Evolutionary conservation across 1,139 yeast genomes (phyloP).

Genomic region (Blastobotrys persicus): DNA sequence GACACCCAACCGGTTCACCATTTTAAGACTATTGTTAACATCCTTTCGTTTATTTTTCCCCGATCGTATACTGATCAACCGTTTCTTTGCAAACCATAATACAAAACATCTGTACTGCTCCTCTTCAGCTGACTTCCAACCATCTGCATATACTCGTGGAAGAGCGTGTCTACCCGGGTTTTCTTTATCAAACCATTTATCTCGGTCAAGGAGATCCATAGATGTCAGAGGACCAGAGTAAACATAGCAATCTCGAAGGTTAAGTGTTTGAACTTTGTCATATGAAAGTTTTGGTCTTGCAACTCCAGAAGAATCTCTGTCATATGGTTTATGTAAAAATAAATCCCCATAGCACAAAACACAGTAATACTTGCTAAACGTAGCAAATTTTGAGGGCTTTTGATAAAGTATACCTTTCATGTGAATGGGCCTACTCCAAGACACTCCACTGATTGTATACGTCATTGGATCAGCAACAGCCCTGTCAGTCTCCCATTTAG

Average conservation of each 20-base stretch:
- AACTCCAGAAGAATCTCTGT: constrained; percentile 40
- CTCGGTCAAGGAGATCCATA: constrained; percentile 53
- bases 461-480: constrained; percentile 54
- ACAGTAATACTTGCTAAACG: constrained; percentile 59
- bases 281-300: constrained; percentile 26
- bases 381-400: constrained; percentile 66
- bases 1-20: constrained; percentile 54
- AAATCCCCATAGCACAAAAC: constrained; percentile 70
- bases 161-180: constrained; percentile 57
- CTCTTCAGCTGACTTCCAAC: constrained; percentile 80
- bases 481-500: constrained; percentile 53
- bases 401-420: constrained; percentile 62
- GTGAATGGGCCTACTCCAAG: constrained; percentile 59
- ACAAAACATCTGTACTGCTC: constrained; percentile 74
- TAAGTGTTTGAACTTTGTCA: constrained; percentile 39
- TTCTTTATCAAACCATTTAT: constrained; percentile 44
- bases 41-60: constrained; percentile 18
- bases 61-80: constrained; percentile 29
- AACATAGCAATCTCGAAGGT: constrained; percentile 65
- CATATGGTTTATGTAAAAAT: constrained; percentile 46
- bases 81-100: constrained; percentile 73
- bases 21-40: constrained; percentile 17
- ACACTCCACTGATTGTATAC: constrained; percentile 54
- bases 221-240: constrained; percentile 68
- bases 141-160: constrained; percentile 76